Base-by-base conservation (phyloP, 2,329 filamentous ascomycete genomes). In the Aspergillus melleus region DNA sequence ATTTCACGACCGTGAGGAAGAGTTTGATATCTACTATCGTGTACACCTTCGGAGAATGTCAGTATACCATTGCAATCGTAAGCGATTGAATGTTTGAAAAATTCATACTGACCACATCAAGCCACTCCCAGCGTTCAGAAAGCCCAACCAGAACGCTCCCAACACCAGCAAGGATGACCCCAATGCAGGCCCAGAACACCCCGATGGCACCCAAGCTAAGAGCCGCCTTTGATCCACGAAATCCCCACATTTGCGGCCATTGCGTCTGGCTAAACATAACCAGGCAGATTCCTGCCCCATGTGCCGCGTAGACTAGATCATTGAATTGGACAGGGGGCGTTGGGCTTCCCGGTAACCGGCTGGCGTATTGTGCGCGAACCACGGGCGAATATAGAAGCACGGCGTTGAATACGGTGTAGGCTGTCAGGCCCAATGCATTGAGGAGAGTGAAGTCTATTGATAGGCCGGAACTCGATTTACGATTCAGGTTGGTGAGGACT, bases 341-440 rank as follows among this genome's bases (percentile, higher is more conserved):
- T 2, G 50, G 29, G 9, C 14, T 39, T 14, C 32, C 19, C 12
- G 50, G 50, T 20, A 20, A 14, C 19, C 50, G 24, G 16, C 19
- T 29, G 12, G 50, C 50, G 20, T 52, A 52, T 32, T 52, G 50
- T 2, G 22, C 24, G n/a, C 50, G 50, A 16, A 52, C 32, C 6
- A 52, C 50, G n/a, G 50, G 32, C 29, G 50, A 52, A 11, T 29
- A 52, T 20, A 52, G n/a, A 12, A 52, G 26, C n/a, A 30, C 20
- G 29, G 19, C 50, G n/a, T 52, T 52, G 50, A 52, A 52, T n/a
- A 52, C 50, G 16, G 29, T 52, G 19, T 52, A 52, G 14, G 26
- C 50, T 12, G 19, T 32, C 26, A 52, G 19, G 9, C 50, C 50
- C n/a, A 52, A 14, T 3, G 26, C 50, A 22, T 52, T 52, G 26